These are phyloP conservation scores for Beauveria brongniartii DNA, from an alignment of 2,329 filamentous ascomycete species.

Conservation along the genomic window DNA sequence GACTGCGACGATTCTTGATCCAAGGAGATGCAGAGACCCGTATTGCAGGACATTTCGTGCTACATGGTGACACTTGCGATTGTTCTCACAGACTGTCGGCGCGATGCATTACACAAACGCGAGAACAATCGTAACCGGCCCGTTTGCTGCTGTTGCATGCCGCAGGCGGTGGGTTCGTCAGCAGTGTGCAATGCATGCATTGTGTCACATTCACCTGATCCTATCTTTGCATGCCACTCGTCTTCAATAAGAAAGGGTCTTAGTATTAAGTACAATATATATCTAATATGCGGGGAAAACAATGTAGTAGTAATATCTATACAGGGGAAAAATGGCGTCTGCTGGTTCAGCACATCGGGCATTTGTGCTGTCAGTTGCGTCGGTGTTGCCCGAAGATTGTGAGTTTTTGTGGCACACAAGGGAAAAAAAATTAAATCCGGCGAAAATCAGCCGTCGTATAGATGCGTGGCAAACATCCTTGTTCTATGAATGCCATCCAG, in stretches of 20 bases:
- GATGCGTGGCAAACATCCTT: background rate
- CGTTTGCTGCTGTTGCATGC: background rate
- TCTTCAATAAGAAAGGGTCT: background rate
- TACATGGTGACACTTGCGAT: background rate
- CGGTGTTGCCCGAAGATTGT: background rate
- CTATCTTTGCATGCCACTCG: background rate
- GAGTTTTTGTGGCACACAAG: background rate
- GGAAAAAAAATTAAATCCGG: background rate
- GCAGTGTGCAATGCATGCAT: background rate
- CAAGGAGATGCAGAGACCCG: background rate
- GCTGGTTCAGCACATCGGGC: background rate
- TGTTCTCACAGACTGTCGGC: background rate
- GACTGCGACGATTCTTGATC: background rate
- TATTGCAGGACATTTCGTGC: background rate
- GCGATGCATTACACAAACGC: background rate
- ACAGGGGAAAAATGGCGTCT: background rate
- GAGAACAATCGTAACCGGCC: slow-evolving; percentile 4
- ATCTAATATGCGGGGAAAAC: background rate
- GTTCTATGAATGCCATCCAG: background rate
- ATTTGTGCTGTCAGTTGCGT: background rate
- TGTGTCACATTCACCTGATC: background rate
- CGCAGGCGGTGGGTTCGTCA: background rate
- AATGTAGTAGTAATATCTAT: background rate
- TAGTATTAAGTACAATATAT: background rate
- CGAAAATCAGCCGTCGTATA: background rate